These are phyloP conservation scores for Phytophthora ohioensis DNA, from an alignment of 352 stramenopile genomes.

Conservation along the genomic window DNA sequence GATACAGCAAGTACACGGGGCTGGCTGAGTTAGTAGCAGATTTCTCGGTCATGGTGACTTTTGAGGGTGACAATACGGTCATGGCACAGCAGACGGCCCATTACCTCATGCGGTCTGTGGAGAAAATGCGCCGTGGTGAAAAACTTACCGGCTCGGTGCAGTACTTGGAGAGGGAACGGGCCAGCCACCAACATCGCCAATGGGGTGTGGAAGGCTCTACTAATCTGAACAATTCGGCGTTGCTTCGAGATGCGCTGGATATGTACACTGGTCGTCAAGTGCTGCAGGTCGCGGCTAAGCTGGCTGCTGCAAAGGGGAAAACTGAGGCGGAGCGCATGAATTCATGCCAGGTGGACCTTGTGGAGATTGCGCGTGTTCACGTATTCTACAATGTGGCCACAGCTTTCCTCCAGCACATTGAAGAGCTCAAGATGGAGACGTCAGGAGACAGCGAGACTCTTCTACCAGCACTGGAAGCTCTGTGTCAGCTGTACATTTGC, in stretches of 20 bases:
- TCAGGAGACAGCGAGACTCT: slow-evolving; percentile 35
- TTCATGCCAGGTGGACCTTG: slow-evolving; percentile 78
- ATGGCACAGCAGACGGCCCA: slow-evolving; percentile 93
- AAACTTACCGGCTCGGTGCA: slow-evolving; percentile 67
- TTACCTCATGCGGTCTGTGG: slow-evolving; percentile 73
- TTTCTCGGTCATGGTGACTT: slow-evolving; percentile 97
- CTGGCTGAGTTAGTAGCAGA: slow-evolving; percentile 92
- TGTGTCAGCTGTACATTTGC: slow-evolving; percentile 84
- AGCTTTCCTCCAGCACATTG: slow-evolving; percentile 64
- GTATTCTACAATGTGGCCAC: slow-evolving; percentile 80
- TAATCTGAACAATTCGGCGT: slow-evolving; percentile 43
- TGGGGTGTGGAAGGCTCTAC: slow-evolving; percentile 44
- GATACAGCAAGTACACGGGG: slow-evolving; percentile 92
- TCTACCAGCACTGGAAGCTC: slow-evolving; percentile 58
- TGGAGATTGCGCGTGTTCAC: slow-evolving; percentile 75
- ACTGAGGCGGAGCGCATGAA: slow-evolving; percentile 61
- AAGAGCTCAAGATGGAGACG: slow-evolving; percentile 47
- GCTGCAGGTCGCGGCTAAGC: slow-evolving; percentile 48
- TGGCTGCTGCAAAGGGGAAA: slow-evolving; percentile 33
- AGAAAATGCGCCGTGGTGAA: slow-evolving; percentile 57
- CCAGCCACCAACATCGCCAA: slow-evolving; percentile 15
- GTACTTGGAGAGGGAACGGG: slow-evolving; percentile 60
- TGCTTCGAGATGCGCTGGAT: slow-evolving; percentile 55
- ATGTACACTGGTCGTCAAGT: slow-evolving; percentile 66
- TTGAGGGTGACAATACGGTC: slow-evolving; percentile 98